Conservation (phyloP, 116 monocot genomes). For the Papilionanthe hybrid region DNA sequence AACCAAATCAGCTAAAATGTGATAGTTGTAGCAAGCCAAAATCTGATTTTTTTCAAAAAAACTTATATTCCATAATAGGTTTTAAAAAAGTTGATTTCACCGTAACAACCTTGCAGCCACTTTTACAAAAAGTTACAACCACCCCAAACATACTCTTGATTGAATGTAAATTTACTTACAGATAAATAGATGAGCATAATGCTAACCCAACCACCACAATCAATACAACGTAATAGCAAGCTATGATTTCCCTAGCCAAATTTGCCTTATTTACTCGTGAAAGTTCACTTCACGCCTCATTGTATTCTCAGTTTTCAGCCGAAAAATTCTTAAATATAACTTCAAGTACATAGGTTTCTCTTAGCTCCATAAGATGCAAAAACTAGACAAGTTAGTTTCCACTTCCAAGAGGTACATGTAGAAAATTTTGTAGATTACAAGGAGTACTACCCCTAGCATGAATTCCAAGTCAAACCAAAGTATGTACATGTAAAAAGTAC, state of each 20-base stretch:
- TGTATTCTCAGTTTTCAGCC: not conserved
- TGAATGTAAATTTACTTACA: not conserved
- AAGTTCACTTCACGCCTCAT: not conserved
- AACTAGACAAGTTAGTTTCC: not conserved
- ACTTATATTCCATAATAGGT: no score
- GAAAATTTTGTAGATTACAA: not conserved
- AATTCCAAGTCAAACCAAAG: no score
- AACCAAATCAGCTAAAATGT: no score
- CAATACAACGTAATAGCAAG: no score
- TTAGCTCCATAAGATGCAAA: not conserved
- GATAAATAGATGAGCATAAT: not conserved
- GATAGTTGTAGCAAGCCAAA: no score
- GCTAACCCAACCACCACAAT: not conserved
- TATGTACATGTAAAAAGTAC: no score
- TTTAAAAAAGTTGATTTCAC: no score
- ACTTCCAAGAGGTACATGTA: not conserved
- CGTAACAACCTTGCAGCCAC: no score
- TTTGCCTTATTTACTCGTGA: not conserved
- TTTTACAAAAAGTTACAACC: no score
- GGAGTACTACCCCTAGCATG: no score
- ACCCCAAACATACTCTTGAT: not conserved
- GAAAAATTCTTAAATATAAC: not conserved
- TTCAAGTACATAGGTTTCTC: not conserved
- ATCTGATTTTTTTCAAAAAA: no score
- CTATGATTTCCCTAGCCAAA: not conserved